Evolutionary conservation across 257 asterid species (phyloP), one percentile per base, ranked within the genome.

Genomic region (Nicotiana attenuata): DNA sequence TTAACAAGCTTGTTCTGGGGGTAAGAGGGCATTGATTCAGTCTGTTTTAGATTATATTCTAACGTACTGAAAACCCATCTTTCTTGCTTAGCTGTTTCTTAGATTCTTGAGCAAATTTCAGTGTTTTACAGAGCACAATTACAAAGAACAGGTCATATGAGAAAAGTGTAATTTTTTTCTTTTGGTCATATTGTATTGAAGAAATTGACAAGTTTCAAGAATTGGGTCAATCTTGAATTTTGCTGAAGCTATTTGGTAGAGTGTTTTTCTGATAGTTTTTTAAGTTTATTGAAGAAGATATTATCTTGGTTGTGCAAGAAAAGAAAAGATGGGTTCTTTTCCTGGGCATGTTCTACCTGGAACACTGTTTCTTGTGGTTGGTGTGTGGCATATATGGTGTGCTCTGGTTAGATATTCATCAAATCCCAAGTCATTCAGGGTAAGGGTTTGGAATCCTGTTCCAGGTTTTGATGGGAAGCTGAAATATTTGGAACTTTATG

Each of bases 261-360:
- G 16, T 60, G 28, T 3, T 60, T 60, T 52, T 52, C 56, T 17
- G 63, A 19, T 7, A 56, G 63, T 56, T 56, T 6, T 5, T 5
- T 56, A 16, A n/a, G 19, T 56, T 60, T n/a, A 60, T 59, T 59
- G 65, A n/a, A 19, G 65, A 59, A 59, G 28, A 20, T 41, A 28
- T 38, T 20, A n/a, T 69, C 57, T 69, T 69, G 33, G 77, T 69
- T 69, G 77, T 11, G 77, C 35, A 56, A 14, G 17, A 52, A 52
- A 71, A 41, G 59, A 71, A 66, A 53, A 83, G 66, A 94, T 96
- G 98, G 99, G 99, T 67, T 96, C 99, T 24, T 96, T 96, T 85
- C 87, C 82, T 8, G 99, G 99, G 83, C 99, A 96, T 91, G 89
- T 92, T 78, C 84, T 96, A 83, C 99, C 99, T 0, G 99, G 99